Evolutionary conservation across 2,329 filamentous ascomycete species (phyloP), one percentile per base, ranked within the genome.

Genomic region (Colletotrichum sp.): DNA sequence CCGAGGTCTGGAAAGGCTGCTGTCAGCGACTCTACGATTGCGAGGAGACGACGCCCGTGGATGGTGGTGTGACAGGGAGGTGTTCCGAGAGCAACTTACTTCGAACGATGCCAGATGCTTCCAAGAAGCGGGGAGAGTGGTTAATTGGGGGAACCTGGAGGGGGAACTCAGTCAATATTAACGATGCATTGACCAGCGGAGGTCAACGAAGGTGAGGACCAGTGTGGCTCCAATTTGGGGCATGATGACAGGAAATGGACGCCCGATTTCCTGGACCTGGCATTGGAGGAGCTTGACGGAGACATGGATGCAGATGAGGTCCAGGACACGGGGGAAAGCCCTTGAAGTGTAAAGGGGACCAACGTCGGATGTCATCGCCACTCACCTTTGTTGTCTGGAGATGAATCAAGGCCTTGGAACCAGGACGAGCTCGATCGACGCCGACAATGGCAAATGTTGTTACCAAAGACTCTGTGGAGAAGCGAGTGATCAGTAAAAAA

Each of bases 401-500:
- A 67, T 52, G 66, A 71, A 80, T 79, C 30, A 79, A 80, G 81
- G 80, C 81, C 70, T 80, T 79, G 78, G 74, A 67, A 77, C 39
- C 61, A 79, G 78, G 52, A 69, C 29, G 52, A 66, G 52, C 75
- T 77, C 62, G 52, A 66, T 57, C 49, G 34, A 72, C 69, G 81
- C 81, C 81, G 81, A 81, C 79, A 79, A 83, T 79, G 84, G 82
- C 81, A 85, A 85, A 86, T 85, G 86, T 84, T 86, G 86, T 84
- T 88, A 88, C 88, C 89, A 90, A 87, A 87, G 86, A 85, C 84
- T 84, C 83, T 86, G 86, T 85, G 82, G 87, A 87, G 86, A 89
- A 91, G 89, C 87, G 88, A 90, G 87, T 82, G 87, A 84, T 83
- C 82, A 86, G 86, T 88, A 88, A 89, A 87, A 88, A 89, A 89